Conservation (phyloP, 305 asterid species). For the Nicotiana rustica region DNA sequence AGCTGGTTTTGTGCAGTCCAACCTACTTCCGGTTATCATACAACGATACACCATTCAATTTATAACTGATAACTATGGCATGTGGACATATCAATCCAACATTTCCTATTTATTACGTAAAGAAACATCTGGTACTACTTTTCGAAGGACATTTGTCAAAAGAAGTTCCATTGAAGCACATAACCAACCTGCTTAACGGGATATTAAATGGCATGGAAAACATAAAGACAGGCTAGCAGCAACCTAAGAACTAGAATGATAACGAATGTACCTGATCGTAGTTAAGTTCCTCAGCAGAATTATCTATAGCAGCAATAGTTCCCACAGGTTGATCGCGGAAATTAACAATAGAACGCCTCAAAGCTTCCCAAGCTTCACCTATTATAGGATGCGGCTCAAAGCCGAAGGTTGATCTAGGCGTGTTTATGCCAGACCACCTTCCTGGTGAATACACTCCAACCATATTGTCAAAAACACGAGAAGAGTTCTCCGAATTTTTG, state of each 20-base stretch:
- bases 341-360: slow-evolving; percentile 78
- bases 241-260: slow-evolving; percentile 18
- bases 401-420: slow-evolving; percentile 70
- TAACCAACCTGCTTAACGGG: neutral
- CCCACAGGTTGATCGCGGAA: slow-evolving; percentile 91
- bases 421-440: slow-evolving; percentile 66
- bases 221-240: neutral
- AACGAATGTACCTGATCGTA: slow-evolving; percentile 79
- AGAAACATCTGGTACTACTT: neutral
- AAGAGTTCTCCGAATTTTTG: slow-evolving; percentile 62
- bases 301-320: slow-evolving; percentile 92
- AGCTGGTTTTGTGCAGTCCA: neutral
- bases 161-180: slow-evolving; percentile 21
- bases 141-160: neutral
- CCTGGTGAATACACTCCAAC: slow-evolving; percentile 67
- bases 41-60: slow-evolving; percentile 4
- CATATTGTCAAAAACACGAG: slow-evolving; percentile 67
- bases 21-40: neutral
- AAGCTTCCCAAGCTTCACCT: slow-evolving; percentile 89
- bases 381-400: slow-evolving; percentile 81
- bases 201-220: slow-evolving; percentile 11
- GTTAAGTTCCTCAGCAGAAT: slow-evolving; percentile 80
- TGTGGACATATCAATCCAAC: slow-evolving; percentile 11
- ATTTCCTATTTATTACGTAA: neutral
- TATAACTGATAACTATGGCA: neutral